Evolutionary conservation across 2,329 filamentous ascomycete genomes (phyloP), one percentile per base, ranked within the genome.

Genomic region (Xylaria sp.): DNA sequence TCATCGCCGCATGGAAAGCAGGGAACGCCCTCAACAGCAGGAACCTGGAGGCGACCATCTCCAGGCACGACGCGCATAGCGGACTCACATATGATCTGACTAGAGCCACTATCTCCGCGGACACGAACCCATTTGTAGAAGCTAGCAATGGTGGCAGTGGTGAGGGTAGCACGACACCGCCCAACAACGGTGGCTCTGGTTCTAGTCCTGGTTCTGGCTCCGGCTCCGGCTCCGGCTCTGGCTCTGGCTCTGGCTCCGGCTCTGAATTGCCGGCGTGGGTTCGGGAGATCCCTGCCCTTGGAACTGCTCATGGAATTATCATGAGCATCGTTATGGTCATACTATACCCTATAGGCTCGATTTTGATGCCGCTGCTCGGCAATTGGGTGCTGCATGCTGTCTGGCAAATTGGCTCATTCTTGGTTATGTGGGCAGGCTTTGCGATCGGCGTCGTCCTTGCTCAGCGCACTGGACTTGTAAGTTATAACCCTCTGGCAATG

Each of bases 241-340:
- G 25, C 33, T 53, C 57, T 1, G 47, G 37, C 57, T 58, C 49
- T 63, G 53, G 43, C 52, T 62, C 51, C 17, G 40, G 33, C 23
- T 43, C 43, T 2, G 11, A 2, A 7, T 33, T 29, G 10, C 53
- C 57, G 21, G 54, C 58, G 19, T 59, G n/a, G 33, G 3, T 66
- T 37, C 52, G 56, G 54, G 33, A 64, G 55, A 65, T 67, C 38
- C 64, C 58, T 51, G 62, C 48, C 49, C 46, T 65, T 46, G 17
- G 4, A 54, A 48, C 48, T 54, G 65, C 33, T 43, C 86, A 89
- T 63, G 87, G 86, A 49, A 78, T 87, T 66, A 75, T 89, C 68
- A 87, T 89, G 85, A 80, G 81, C 25, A 70, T 88, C 46, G 82
- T 84, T 17, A 86, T 88, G 65, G 79, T 84, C 3, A 68, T 84